Evolutionary conservation across 139 green algal species (phyloP), one percentile per base, ranked within the genome.

Genomic region (Spirogloea muscicola): DNA sequence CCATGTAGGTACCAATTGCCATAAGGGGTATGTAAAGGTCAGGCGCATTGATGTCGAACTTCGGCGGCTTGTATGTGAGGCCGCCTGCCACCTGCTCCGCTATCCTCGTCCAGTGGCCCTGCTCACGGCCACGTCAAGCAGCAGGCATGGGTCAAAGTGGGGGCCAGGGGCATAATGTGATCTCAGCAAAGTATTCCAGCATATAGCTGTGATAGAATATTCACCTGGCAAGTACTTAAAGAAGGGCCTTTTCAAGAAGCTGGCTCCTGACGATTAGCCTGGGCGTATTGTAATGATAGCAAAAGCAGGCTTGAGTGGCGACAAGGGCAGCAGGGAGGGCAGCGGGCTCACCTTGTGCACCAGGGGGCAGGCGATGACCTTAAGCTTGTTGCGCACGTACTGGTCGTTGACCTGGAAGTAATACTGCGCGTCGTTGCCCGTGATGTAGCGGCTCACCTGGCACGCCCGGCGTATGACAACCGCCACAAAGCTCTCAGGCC

Each of bases 11-110:
- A 85, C 85, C 93, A 7, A 92, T 71, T 0, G 86, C 87, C 87
- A 96, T 91, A 33, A 94, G 42, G 0, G 94, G 94, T 27, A 98
- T 89, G 87, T 98, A 98, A 60, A 98, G 84, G 82, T 98, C 94
- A 4, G 94, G 94, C 1, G 91, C 90, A 67, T 98, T 97, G 31
- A 92, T 84, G 77, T 98, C 94, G 38, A 87, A 79, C 0, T 85
- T 72, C 3, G 94, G 91, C 4, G 94, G 89, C 67, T 92, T 90
- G 81, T 91, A 98, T 61, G 87, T 87, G 58, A 92, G 85, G 84
- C 88, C 37, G 87, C 90, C 27, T 83, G 84, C 57, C n/a, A 84
- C 71, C 29, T 83, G 62, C 39, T 84, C 77, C n/a, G 62, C 25
- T 33, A 82, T 31, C 9, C 72, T 1, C 42, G 77, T 83, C 71